Evolutionary conservation across 805 yeast species (phyloP).

Genomic region (Lipomyces kockii): DNA sequence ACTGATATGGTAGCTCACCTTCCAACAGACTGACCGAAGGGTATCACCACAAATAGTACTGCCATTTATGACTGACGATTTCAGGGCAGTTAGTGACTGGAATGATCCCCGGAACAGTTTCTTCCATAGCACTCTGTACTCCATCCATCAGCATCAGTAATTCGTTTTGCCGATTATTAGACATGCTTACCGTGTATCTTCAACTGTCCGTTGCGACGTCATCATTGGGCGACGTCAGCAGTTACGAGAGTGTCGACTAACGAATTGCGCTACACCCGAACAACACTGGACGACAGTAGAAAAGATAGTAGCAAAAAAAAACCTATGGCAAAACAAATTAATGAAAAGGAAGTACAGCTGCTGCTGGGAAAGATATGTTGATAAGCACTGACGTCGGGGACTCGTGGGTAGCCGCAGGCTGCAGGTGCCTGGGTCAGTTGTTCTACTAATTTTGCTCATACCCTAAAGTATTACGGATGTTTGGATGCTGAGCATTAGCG

Average conservation of each 20-base stretch:
- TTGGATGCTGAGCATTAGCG: too few species aligned
- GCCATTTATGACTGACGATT: constrained; percentile 29
- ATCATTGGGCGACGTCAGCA: not conserved
- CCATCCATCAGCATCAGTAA: not conserved
- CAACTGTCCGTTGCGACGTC: not conserved
- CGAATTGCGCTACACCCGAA: not conserved
- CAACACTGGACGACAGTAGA: not conserved
- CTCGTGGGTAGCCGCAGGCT: not conserved
- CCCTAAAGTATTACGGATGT: not conserved
- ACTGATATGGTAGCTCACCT: constrained; percentile 15
- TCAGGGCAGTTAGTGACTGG: constrained; percentile 28
- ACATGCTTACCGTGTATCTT: not conserved
- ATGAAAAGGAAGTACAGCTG: not conserved
- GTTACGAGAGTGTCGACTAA: not conserved
- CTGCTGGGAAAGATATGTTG: not conserved
- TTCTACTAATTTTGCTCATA: not conserved
- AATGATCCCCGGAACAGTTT: constrained; percentile 15
- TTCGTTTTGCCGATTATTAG: not conserved
- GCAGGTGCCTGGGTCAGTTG: not conserved
- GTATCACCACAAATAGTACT: constrained; percentile 24
- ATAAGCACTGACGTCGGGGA: not conserved
- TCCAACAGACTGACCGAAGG: constrained; percentile 34
- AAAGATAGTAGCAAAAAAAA: not conserved
- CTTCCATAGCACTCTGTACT: constrained; percentile 22
- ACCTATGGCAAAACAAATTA: not conserved